phyloP scores from a whole-genome alignment of 2,329 filamentous ascomycete species.

The Colletotrichum costaricense region DNA sequence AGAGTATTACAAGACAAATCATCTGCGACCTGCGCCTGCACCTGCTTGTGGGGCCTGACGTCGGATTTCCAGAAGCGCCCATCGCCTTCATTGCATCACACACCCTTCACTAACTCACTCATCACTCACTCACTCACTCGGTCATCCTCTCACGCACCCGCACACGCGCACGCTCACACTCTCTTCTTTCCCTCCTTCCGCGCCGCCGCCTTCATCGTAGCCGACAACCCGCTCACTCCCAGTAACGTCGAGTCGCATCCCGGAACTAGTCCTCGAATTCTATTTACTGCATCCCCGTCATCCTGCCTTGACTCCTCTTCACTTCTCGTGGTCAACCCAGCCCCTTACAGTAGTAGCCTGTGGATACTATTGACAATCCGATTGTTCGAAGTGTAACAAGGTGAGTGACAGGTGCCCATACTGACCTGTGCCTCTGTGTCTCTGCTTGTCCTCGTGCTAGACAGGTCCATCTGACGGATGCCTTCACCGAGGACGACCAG shows the following conservation, averaged over 20 bases:
- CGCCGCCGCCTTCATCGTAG: neutral
- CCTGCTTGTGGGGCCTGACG: conserved; percentile 17
- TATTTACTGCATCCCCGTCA: conserved; percentile 17
- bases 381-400: neutral
- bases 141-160: neutral
- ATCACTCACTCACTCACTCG: neutral
- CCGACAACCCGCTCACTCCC: neutral
- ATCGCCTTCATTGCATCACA: conserved; percentile 33
- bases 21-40: neutral
- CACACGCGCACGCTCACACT: neutral
- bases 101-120: neutral
- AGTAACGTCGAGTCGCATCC: conserved; percentile 8
- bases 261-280: neutral
- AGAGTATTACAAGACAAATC: neutral
- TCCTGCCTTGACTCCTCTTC: neutral
- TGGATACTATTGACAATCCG: neutral
- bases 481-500: conserved; percentile 15
- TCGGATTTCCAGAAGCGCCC: conserved; percentile 26
- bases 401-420: conserved; percentile 23
- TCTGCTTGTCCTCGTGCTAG: conserved; percentile 11
- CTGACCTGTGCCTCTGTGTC: neutral
- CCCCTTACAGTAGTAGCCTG: conserved; percentile 6
- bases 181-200: neutral
- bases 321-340: neutral
- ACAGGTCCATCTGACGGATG: conserved; percentile 4